Percentiles rank a stretch among this genome's conserved stretches.
These are phyloP conservation scores for Aureobasidium sp. DNA, from an alignment of 2,329 filamentous ascomycete genomes.

Conservation along the genomic window DNA sequence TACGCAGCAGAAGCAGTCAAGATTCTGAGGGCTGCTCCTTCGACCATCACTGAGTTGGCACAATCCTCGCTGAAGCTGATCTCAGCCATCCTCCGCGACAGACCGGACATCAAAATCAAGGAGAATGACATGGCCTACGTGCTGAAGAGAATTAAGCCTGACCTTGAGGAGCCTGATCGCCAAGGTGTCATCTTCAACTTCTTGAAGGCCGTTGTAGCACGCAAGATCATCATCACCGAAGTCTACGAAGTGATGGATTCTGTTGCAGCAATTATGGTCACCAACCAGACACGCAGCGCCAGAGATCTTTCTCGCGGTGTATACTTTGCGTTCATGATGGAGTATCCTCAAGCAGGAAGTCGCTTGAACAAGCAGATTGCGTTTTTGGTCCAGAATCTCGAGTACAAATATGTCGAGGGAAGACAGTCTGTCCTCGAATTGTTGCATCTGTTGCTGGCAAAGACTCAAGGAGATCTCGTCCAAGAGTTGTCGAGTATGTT, in stretches of 20 bases:
- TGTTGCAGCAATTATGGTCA: conserved; percentile 88
- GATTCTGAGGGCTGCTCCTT: conserved; percentile 67
- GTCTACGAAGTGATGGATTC: conserved; percentile 91
- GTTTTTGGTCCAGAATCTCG: conserved; percentile 84
- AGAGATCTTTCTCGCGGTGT: conserved; percentile 81
- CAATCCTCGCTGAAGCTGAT: conserved; percentile 87
- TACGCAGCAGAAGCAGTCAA: conserved; percentile 81
- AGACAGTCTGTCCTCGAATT: conserved; percentile 90
- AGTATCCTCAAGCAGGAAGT: conserved; percentile 87
- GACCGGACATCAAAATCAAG: conserved; percentile 66
- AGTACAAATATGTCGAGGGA: conserved; percentile 83
- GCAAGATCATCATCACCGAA: conserved; percentile 75
- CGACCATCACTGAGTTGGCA: conserved; percentile 73
- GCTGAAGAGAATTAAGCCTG: conserved; percentile 72
- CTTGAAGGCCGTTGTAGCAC: conserved; percentile 75
- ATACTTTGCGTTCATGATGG: conserved; percentile 88
- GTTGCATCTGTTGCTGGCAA: conserved; percentile 75
- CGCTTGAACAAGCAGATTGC: conserved; percentile 82
- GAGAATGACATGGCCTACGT: conserved; percentile 77
- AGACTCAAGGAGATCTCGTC: conserved; percentile 72
- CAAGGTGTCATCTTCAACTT: conserved; percentile 95
- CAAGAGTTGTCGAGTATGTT: conserved; percentile 75
- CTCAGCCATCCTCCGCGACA: conserved; percentile 75
- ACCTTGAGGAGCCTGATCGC: conserved; percentile 85
- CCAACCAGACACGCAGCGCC: conserved; percentile 83